Evolutionary conservation across 2,329 filamentous ascomycete genomes (phyloP).

Genomic region (Fulvia fulva): DNA sequence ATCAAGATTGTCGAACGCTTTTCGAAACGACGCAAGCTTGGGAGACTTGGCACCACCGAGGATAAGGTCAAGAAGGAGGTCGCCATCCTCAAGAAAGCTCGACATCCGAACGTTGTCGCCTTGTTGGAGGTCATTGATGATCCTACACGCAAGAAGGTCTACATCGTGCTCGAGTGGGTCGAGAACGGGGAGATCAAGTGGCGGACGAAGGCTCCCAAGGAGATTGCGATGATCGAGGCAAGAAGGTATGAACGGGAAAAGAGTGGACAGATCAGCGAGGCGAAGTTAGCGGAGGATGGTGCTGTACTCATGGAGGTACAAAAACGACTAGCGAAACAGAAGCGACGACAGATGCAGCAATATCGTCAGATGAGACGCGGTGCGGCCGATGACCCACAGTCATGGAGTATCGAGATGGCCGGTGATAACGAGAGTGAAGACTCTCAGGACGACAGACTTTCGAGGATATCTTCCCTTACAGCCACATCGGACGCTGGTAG

Average conservation of each 20-base stretch:
- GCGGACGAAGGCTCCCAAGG: slow-evolving; percentile 81
- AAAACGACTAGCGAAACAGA: slow-evolving; percentile 54
- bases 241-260: slow-evolving; percentile 72
- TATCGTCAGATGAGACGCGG: slow-evolving; percentile 29
- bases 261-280: slow-evolving; percentile 44
- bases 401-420: slow-evolving; percentile 83
- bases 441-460: slow-evolving; percentile 34
- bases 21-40: slow-evolving; percentile 88
- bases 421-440: slow-evolving; percentile 53
- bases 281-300: slow-evolving; percentile 42
- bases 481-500: slow-evolving; percentile 21
- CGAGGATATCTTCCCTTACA: slow-evolving; percentile 35
- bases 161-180: slow-evolving; percentile 94
- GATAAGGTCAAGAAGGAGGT: slow-evolving; percentile 94
- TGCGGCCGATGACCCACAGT: slow-evolving; percentile 49
- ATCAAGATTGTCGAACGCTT: slow-evolving; percentile 98
- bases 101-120: slow-evolving; percentile 94
- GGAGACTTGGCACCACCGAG: slow-evolving; percentile 64
- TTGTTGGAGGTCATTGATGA: slow-evolving; percentile 97
- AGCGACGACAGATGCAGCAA: slow-evolving; percentile 36
- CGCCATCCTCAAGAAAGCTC: slow-evolving; percentile 95
- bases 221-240: slow-evolving; percentile 79
- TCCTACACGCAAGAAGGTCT: slow-evolving; percentile 93
- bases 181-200: slow-evolving; percentile 91
- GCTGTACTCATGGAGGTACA: slow-evolving; percentile 43